phyloP scores from a whole-genome alignment of 371 early-diverging fungal species.

The Haplosporangium sp. region DNA sequence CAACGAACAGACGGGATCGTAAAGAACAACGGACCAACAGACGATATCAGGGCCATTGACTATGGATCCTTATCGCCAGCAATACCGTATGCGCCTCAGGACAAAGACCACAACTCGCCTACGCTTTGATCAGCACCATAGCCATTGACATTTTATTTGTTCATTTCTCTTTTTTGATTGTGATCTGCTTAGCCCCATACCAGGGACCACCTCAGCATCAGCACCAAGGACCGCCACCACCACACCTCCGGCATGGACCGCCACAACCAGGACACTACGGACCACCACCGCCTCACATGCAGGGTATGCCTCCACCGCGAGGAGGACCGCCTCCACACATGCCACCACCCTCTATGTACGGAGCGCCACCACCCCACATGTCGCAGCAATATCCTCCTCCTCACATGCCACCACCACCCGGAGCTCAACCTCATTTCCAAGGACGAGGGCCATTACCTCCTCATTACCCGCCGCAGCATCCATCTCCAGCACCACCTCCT shows the following conservation, averaged over 20 bases:
- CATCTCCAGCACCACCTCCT: conserved; percentile 19
- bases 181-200: conserved; percentile 37
- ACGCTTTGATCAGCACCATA: neutral
- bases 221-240: conserved; percentile 26
- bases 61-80: conserved; percentile 53
- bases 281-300: conserved; percentile 37
- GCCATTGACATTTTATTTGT: neutral
- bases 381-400: conserved; percentile 23
- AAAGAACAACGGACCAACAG: neutral
- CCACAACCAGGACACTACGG: conserved; percentile 31
- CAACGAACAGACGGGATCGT: neutral
- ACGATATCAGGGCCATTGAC: neutral
- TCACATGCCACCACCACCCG: conserved; percentile 6
- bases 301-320: conserved; percentile 7
- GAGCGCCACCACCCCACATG: conserved; percentile 26
- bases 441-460: conserved; percentile 21
- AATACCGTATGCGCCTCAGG: conserved; percentile 36
- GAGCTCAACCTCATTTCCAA: conserved; percentile 12
- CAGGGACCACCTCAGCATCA: conserved; percentile 42
- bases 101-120: neutral
- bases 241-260: conserved; percentile 36
- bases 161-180: neutral
- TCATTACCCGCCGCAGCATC: conserved; percentile 12
- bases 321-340: conserved; percentile 32
- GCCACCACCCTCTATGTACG: conserved; percentile 23